Conservation (phyloP, 306 rosid genomes). For the Prunus armeniaca region DNA sequence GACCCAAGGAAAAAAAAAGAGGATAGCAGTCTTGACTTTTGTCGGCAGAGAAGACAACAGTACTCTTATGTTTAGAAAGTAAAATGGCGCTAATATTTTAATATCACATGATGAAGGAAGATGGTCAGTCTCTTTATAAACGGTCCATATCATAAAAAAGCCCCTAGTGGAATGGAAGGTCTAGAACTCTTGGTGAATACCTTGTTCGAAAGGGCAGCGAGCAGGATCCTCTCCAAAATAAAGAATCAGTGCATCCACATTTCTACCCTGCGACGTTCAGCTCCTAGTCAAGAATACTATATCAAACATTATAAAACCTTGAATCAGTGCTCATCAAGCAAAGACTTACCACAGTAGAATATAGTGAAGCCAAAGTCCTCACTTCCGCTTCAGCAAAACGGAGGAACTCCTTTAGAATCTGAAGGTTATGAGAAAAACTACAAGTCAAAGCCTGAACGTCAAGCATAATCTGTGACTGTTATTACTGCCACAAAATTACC, state of each 20-base stretch:
- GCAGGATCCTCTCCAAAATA: slow-evolving; percentile 96
- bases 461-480: background rate
- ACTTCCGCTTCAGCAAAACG: slow-evolving; percentile 83
- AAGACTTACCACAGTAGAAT: slow-evolving; percentile 78
- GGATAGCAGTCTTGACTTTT: background rate
- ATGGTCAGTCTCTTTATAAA: background rate
- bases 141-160: background rate
- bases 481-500: slow-evolving; percentile 31
- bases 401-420: slow-evolving; percentile 77
- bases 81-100: too few relatives aligned
- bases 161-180: background rate
- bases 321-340: background rate
- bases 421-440: slow-evolving; percentile 10
- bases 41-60: background rate
- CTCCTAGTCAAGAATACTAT: slow-evolving; percentile 20
- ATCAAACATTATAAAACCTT: background rate
- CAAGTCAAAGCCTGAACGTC: background rate
- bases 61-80: background rate
- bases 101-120: background rate
- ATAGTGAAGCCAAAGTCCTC: slow-evolving; percentile 76
- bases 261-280: slow-evolving; percentile 65
- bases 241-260: slow-evolving; percentile 75
- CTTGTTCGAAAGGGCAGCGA: slow-evolving; percentile 90
- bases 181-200: slow-evolving; percentile 23
- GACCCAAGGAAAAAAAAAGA: background rate